Conservation (phyloP, 2,329 filamentous ascomycete genomes). For the Alternaria sp. region DNA sequence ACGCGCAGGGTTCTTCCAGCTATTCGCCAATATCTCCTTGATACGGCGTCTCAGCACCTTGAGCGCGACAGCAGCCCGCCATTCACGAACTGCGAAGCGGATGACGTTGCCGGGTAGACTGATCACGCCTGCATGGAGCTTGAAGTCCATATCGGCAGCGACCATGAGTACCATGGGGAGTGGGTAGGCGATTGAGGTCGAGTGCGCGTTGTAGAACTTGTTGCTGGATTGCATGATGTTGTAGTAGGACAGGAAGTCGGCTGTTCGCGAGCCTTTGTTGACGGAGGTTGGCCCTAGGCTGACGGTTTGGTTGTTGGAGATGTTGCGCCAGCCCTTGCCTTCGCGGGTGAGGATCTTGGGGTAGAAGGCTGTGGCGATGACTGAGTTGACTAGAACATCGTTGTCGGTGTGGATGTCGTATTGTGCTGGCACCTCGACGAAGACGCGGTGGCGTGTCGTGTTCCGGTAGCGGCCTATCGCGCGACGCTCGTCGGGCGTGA, state of each 20-base stretch:
- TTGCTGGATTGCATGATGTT: conserved; percentile 93
- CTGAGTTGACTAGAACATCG: conserved; percentile 77
- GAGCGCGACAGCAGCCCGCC: conserved; percentile 89
- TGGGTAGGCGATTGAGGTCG: conserved; percentile 72
- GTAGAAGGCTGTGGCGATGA: conserved; percentile 94
- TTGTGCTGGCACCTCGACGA: conserved; percentile 80
- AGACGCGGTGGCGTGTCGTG: conserved; percentile 70
- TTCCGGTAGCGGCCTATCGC: conserved; percentile 73
- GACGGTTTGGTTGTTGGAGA: conserved; percentile 90
- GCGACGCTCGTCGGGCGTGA: conserved; percentile 75
- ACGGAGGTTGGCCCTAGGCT: conserved; percentile 87
- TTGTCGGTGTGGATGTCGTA: conserved; percentile 80
- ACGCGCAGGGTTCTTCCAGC: conserved; percentile 64
- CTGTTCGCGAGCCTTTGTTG: conserved; percentile 68
- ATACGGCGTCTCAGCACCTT: conserved; percentile 78
- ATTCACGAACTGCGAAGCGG: conserved; percentile 82
- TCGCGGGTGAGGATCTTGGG: conserved; percentile 88
- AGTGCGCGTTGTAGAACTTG: conserved; percentile 83
- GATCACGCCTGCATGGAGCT: conserved; percentile 87
- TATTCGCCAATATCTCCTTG: conserved; percentile 74
- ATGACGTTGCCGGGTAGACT: conserved; percentile 86
- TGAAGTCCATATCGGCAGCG: conserved; percentile 81
- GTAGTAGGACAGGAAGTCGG: conserved; percentile 92
- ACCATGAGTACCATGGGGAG: conserved; percentile 76
- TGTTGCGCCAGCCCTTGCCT: conserved; percentile 85